Evolutionary conservation across 108 stramenopile species (phyloP).

Genomic region (Fragilariopsis cylindrus): DNA sequence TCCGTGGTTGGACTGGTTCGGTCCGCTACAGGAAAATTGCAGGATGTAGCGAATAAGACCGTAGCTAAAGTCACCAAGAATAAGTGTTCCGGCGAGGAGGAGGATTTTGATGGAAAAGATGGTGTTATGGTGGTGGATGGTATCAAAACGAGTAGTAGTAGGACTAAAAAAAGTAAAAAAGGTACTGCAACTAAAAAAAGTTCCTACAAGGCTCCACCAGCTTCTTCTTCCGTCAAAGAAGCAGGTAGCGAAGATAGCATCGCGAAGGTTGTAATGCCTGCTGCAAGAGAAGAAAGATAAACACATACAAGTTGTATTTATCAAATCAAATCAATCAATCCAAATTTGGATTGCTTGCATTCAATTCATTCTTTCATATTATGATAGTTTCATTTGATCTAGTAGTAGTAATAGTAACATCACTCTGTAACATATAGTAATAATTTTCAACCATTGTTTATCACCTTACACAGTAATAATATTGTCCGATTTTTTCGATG

Average conservation of each 20-base stretch:
- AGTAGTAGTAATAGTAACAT: too few relatives aligned
- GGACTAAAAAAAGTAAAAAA: background rate
- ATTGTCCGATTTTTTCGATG: too few relatives aligned
- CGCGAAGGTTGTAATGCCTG: background rate
- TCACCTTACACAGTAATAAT: too few relatives aligned
- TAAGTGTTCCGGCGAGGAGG: background rate
- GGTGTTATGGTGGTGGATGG: background rate
- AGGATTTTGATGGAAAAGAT: background rate
- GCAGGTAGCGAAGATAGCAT: background rate
- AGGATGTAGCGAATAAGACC: background rate
- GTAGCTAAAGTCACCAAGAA: background rate
- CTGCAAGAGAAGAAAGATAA: background rate
- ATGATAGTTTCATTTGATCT: too few relatives aligned
- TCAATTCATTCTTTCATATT: too few relatives aligned
- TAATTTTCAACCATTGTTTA: too few relatives aligned
- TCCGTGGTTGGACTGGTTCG: constrained; percentile 1
- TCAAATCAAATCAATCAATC: too few relatives aligned
- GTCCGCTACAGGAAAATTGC: background rate
- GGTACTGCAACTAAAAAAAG: background rate
- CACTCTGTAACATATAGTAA: too few relatives aligned
- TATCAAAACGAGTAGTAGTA: background rate
- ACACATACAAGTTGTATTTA: too few relatives aligned
- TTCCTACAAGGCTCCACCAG: background rate
- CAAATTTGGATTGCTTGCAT: too few relatives aligned
- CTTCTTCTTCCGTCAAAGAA: background rate